Base-by-base conservation (phyloP, 176 grass and related monocot species). In the Raddia distichophylla region DNA sequence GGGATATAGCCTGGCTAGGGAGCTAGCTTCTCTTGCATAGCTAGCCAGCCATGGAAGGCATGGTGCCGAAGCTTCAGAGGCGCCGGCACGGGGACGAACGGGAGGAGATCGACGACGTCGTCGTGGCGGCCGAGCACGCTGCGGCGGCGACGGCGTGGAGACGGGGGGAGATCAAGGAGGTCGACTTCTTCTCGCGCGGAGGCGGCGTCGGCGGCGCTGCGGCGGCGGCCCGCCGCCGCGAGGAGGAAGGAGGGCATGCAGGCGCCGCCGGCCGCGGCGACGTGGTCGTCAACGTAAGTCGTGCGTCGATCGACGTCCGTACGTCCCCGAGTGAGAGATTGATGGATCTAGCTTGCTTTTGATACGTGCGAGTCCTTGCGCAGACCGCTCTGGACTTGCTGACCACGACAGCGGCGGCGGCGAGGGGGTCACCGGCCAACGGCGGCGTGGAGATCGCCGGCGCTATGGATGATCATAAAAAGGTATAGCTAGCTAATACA, bases 201-300 rank as follows among this genome's bases (percentile, higher is more conserved):
- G 33, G 33, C 0, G 32, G 1, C 44, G 37, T 40, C 1, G 76
- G 1, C 19, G 9, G 12, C 27, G 32, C 32, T 62, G 60, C 37
- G 37, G 60, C 11, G 60, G 32, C 60, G 22, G 22, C 48, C 19
- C 58, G n/a, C 11, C 58, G 34, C 11, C 10, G 11, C 1, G 1
- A 20, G 6, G 82, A 17, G 5, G 67, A 4, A 3, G 33, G 34
- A 44, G 18, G 56, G 10, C 2, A 0, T 9, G 37, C 37, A 1
- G 37, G 4, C 37, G 37, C 37, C 2, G 37, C 2, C 37, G 16
- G 11, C 53, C 35, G 18, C 22, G 37, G 12, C 8, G 65, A 10
- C 15, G 45, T 53, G 83, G 75, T 89, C 82, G 75, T 89, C 82
- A 80, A 75, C 87, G 87, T 89, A 89, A 69, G 81, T 78, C 45